A percentile compares a stretch with the other conserved stretches of the same genome.
These are phyloP conservation scores for Russula olivacea DNA, from an alignment of 768 basidiomycete species.

Conservation along the genomic window DNA sequence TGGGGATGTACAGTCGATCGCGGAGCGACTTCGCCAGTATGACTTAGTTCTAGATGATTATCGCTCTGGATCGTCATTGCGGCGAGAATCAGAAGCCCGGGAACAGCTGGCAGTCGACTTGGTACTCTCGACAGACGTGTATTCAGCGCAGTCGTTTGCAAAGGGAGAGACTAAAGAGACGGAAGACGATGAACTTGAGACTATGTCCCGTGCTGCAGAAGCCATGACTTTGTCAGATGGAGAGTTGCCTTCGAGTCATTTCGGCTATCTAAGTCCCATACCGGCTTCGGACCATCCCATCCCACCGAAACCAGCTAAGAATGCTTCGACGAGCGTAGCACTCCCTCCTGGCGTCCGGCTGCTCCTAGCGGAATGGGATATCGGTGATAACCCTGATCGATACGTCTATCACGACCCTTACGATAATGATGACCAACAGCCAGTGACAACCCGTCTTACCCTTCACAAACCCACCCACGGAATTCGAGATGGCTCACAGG, in stretches of 20 bases:
- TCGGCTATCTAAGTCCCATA: constrained; percentile 56
- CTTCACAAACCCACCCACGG: not conserved
- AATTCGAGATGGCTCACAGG: not conserved
- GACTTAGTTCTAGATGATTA: constrained; percentile 38
- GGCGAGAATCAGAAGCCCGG: constrained; percentile 48
- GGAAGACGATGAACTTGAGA: constrained; percentile 41
- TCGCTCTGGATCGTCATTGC: constrained; percentile 37
- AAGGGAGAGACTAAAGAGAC: constrained; percentile 21
- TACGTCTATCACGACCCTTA: constrained; percentile 56
- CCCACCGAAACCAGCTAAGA: no score
- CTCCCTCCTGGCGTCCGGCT: constrained; percentile 51
- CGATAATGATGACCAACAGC: constrained; percentile 25
- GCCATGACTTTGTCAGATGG: constrained; percentile 44
- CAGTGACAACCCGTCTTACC: no score
- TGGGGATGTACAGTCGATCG: constrained; percentile 33
- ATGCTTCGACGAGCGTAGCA: not conserved
- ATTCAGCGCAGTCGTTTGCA: constrained; percentile 41
- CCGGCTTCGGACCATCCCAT: constrained; percentile 31
- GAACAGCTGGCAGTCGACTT: constrained; percentile 63
- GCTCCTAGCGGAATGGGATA: constrained; percentile 63
- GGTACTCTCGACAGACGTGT: constrained; percentile 51
- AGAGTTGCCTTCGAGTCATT: constrained; percentile 52
- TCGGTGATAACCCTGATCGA: constrained; percentile 45
- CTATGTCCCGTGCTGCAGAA: constrained; percentile 48
- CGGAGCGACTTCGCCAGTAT: constrained; percentile 40